Evolutionary conservation across 306 rosid genomes (phyloP).

Genomic region (Inga oerstediana): DNA sequence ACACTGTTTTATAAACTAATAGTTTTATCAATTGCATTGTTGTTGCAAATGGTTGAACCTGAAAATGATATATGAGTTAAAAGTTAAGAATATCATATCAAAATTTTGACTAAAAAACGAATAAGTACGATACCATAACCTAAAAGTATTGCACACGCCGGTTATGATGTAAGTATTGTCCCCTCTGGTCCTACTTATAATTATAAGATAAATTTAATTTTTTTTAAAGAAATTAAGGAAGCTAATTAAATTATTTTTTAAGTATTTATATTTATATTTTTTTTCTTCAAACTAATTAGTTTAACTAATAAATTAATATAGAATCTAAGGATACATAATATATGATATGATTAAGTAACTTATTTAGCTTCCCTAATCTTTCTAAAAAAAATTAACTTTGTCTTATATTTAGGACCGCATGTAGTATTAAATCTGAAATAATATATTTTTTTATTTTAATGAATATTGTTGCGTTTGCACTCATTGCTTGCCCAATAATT

Average conservation of each 20-base stretch:
- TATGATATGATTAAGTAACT: too few species aligned
- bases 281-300: too few species aligned
- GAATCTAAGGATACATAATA: too few species aligned
- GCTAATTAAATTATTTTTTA: too few species aligned
- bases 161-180: background rate
- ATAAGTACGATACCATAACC: background rate
- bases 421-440: background rate
- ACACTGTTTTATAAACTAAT: background rate
- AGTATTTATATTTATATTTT: too few species aligned
- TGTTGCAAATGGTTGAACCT: background rate
- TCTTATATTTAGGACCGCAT: too few species aligned
- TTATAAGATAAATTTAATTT: too few species aligned
- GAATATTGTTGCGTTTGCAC: background rate
- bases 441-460: background rate
- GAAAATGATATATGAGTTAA: constrained; percentile 1
- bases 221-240: too few species aligned
- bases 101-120: background rate
- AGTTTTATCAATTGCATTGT: background rate
- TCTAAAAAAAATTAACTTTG: too few species aligned
- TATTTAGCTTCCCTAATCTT: too few species aligned
- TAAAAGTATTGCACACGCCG: background rate
- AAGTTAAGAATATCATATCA: background rate
- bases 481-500: background rate
- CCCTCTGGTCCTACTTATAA: too few species aligned
- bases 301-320: too few species aligned